A percentile compares a stretch with the other conserved stretches of the same genome.
These are phyloP conservation scores for Castanea crenata DNA, from an alignment of 306 rosid genomes.

Conservation along the genomic window DNA sequence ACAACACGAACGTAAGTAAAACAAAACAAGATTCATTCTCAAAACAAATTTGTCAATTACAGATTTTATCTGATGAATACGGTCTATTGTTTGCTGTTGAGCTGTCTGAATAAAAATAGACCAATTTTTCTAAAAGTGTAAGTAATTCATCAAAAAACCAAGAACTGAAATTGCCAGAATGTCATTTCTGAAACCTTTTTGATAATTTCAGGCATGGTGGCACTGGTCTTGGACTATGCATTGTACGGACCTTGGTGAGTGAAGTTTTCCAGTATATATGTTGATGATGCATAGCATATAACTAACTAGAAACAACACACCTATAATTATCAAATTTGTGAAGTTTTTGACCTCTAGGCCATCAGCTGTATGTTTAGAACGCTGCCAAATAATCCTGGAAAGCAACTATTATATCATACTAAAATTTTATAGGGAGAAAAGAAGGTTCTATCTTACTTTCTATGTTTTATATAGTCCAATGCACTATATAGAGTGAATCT, in stretches of 20 bases:
- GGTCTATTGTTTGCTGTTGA: constrained; percentile 2
- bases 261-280: constrained; percentile 2
- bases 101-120: constrained; percentile 5
- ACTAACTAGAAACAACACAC: neutral
- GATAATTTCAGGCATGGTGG: constrained; percentile 91
- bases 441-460: neutral
- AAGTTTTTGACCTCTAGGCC: constrained; percentile 2
- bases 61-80: constrained; percentile 2
- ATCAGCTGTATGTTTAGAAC: constrained; percentile 4
- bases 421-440: neutral
- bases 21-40: neutral
- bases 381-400: neutral
- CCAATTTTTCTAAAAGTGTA: constrained; percentile 10
- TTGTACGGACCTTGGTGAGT: constrained; percentile 92
- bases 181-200: constrained; percentile 3
- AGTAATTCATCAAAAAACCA: constrained; percentile 15
- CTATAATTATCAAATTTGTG: neutral
- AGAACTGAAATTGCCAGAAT: constrained; percentile 4
- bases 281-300: constrained; percentile 1
- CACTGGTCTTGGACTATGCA: constrained; percentile 98
- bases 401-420: constrained; percentile 2
- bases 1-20: constrained; percentile 86
- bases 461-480: constrained; percentile 10
- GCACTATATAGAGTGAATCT: neutral
- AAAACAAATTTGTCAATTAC: neutral